Evolutionary conservation across 2,329 filamentous ascomycete species (phyloP), one percentile per base, ranked within the genome.

Genomic region (Arthrobotrys musiformis): DNA sequence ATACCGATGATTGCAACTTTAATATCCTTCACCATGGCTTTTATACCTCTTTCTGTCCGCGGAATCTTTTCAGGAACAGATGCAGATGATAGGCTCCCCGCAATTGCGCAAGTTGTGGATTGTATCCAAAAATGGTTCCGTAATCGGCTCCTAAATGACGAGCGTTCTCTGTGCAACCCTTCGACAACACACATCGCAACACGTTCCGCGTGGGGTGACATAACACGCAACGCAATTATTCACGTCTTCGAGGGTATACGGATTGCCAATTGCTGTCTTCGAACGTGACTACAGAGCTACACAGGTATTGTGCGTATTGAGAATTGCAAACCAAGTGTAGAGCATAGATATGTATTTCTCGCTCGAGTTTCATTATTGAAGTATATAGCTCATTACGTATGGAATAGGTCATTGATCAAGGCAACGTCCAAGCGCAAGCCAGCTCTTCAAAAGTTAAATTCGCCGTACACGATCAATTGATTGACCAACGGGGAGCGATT

Each of bases 1-100:
- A 62, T 72, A 78, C 74, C 74, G 52, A 78, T 78, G 33, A 78
- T 78, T 35, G 74, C 74, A 56, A 78, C 35, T 48, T 69, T 78
- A 58, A 78, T 64, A 64, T 66, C 73, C 40, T 77, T 77, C 15
- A 44, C 50, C 73, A 77, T 77, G 54, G 54, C 50, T 58, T 58
- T 58, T 58, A 58, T 52, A 42, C 17, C 28, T 9, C 28, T 19
- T 24, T 46, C 35, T 40, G 60, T 64, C 35, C 28, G 60, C 50
- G 48, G 26, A 46, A 28, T 33, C 40, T 33, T 50, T 50, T 54
- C 24, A 46, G 42, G 26, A 37, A 48, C 26, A 48, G 24, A 15
- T 48, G 28, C 26, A 48, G 24, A 15, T 48, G 28, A 46, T 22
- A 46, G 24, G 28, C 37, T 48, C 58, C 58, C 37, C 40, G 61